Percentiles rank a stretch among this genome's conserved stretches.
These are phyloP conservation scores for Fusarium sp. DNA, from an alignment of 2,329 filamentous ascomycete genomes.

Conservation along the genomic window DNA sequence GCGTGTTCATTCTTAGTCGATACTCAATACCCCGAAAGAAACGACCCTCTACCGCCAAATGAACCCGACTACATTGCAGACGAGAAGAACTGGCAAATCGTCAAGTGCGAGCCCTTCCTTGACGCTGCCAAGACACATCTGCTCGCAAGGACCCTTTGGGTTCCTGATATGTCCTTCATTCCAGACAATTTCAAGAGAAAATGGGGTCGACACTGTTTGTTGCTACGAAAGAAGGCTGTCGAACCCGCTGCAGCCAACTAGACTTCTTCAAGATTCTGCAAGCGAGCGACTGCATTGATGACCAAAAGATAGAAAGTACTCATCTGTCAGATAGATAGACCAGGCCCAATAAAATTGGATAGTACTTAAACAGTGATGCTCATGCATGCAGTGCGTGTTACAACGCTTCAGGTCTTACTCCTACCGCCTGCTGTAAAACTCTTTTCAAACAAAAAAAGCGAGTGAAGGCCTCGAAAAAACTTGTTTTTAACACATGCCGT, in stretches of 20 bases:
- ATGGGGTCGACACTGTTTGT: constrained; percentile 91
- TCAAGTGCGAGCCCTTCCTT: constrained; percentile 83
- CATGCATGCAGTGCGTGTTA: not conserved
- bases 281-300: not conserved
- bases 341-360: constrained; percentile 4
- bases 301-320: constrained; percentile 15
- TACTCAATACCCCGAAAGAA: constrained; percentile 77
- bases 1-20: constrained; percentile 89
- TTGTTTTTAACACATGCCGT: not conserved
- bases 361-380: not conserved
- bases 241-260: not conserved
- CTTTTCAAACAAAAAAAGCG: not conserved
- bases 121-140: constrained; percentile 81
- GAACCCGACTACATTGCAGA: constrained; percentile 88
- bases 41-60: constrained; percentile 66
- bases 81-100: constrained; percentile 78
- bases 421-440: constrained; percentile 15
- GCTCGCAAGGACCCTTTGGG: constrained; percentile 82
- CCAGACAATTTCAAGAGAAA: constrained; percentile 77
- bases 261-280: not conserved
- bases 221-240: constrained; percentile 65
- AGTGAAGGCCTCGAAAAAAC: not conserved
- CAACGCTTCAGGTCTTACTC: not conserved
- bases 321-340: not conserved
- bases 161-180: constrained; percentile 78